Conservation (phyloP, 441 rosid species). For the Kokia cookei region DNA sequence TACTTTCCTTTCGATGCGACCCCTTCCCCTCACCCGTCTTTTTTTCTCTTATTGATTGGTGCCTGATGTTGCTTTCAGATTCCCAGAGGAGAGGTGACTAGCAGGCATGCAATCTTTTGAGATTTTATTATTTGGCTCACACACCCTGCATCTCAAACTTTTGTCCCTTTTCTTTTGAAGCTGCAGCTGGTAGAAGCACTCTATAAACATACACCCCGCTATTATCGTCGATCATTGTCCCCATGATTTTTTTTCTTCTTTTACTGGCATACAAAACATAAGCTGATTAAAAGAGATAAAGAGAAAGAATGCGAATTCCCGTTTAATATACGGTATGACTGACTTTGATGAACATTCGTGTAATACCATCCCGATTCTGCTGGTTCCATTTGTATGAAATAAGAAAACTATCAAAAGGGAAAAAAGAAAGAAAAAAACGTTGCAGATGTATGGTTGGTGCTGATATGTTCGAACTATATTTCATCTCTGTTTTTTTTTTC, state of each 20-base stretch:
- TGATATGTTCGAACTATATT: constrained; percentile 2
- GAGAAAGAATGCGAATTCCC: constrained; percentile 14
- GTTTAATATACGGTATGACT: constrained; percentile 10
- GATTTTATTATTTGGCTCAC: constrained; percentile 18
- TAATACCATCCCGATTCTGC: constrained; percentile 20
- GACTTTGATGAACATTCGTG: constrained; percentile 6
- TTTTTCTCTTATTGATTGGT: neutral
- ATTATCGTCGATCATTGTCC: constrained; percentile 4
- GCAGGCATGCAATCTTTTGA: constrained; percentile 17
- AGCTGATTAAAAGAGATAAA: neutral
- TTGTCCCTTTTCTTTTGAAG: constrained; percentile 20
- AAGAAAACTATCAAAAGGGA: neutral
- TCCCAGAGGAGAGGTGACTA: constrained; percentile 30
- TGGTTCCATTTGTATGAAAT: constrained; percentile 17
- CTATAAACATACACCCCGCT: constrained; percentile 14
- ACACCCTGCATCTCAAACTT: constrained; percentile 11
- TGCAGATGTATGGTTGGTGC: constrained; percentile 11
- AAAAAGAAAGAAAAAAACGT: neutral
- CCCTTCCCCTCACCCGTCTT: neutral
- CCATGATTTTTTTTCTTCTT: constrained; percentile 9
- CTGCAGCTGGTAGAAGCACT: constrained; percentile 31
- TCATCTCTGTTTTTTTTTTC: neutral
- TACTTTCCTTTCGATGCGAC: neutral
- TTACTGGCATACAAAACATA: constrained; percentile 7
- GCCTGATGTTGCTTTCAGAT: constrained; percentile 35